Evolutionary conservation across 2,329 filamentous ascomycete species (phyloP).

Genomic region (Neurospora sp.): DNA sequence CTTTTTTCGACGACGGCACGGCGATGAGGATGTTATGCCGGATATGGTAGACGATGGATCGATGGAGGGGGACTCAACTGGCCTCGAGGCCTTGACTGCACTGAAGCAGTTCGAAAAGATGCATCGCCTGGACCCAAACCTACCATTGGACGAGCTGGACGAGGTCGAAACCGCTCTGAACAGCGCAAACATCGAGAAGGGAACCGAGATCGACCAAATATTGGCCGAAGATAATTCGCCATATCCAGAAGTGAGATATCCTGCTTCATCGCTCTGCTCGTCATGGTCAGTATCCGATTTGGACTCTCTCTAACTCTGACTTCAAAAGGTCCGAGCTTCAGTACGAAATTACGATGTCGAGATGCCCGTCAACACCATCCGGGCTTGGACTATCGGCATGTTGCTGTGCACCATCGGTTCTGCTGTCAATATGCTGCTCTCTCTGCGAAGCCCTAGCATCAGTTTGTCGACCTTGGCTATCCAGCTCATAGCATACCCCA

Average conservation of each 20-base stretch:
- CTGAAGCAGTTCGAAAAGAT: conserved; percentile 48
- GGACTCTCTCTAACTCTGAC: conserved; percentile 15
- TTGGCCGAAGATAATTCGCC: conserved; percentile 55
- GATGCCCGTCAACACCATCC: conserved; percentile 53
- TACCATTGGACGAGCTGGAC: conserved; percentile 51
- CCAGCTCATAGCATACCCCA: conserved; percentile 51
- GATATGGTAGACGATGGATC: conserved; percentile 15
- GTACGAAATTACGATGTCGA: conserved; percentile 57
- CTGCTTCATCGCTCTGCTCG: neutral
- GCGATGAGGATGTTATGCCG: conserved; percentile 14
- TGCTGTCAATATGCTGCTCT: conserved; percentile 51
- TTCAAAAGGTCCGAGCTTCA: conserved; percentile 47
- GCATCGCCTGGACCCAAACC: conserved; percentile 54
- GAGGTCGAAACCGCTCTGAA: conserved; percentile 49
- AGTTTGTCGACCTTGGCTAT: conserved; percentile 51
- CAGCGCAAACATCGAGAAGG: conserved; percentile 44
- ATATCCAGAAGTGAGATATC: conserved; percentile 47
- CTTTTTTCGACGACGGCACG: conserved; percentile 15
- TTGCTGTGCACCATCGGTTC: conserved; percentile 53
- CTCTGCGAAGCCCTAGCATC: conserved; percentile 48
- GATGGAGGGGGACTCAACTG: conserved; percentile 26
- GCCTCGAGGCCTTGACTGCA: conserved; percentile 32
- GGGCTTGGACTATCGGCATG: conserved; percentile 53
- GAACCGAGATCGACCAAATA: conserved; percentile 46
- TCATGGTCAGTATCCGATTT: conserved; percentile 7